Evolutionary conservation across 129 eudicot genomes (phyloP), one percentile per base, ranked within the genome.

Genomic region (Logfia minima): DNA sequence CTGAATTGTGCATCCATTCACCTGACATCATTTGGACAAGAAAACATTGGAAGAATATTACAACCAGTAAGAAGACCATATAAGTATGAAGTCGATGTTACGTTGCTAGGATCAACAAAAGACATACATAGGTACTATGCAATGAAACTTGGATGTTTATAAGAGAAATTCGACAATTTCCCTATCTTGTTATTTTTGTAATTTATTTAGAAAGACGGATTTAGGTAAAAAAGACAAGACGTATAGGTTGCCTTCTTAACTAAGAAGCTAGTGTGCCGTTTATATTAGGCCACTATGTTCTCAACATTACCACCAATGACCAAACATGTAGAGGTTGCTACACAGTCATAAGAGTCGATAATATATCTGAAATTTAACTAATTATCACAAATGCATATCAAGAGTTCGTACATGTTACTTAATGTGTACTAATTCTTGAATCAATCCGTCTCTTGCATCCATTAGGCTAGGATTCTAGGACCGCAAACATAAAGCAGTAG

Each of bases 1-100:
- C 97, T 18, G 98, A 87, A 86, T 39, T 91, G 72, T 90, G 89
- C 97, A 94, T 94, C 98, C 98, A 94, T 75, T 94, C 96, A 18
- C 98, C 98, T 94, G 83, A 34, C 68, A 66, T 39, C 72, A 63
- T 63, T 34, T 66, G 5, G 31, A 74, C 62, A 65, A 55, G 53
- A 72, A 55, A 48, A 41, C 19, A 19, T 45, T 17, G 17, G 2
- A 14, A 14, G 9, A 68, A 17, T n/a, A 3, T 18, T 37, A 19
- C 18, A 8, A 45, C 6, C 3, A 59, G 19, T 59, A 52, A 78
- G 24, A 71, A 37, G 8, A 37, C 29, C 3, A 18, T 8, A 14
- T 19, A 58, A 58, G 13, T 58, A 22, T 58, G 4, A 22, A 58
- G 63, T 21, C 23, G 13, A 58, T 5, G 59, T 71, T 29, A 65